Evolutionary conservation across 176 grass and related monocot species (phyloP).

Genomic region (Carex kokanica): DNA sequence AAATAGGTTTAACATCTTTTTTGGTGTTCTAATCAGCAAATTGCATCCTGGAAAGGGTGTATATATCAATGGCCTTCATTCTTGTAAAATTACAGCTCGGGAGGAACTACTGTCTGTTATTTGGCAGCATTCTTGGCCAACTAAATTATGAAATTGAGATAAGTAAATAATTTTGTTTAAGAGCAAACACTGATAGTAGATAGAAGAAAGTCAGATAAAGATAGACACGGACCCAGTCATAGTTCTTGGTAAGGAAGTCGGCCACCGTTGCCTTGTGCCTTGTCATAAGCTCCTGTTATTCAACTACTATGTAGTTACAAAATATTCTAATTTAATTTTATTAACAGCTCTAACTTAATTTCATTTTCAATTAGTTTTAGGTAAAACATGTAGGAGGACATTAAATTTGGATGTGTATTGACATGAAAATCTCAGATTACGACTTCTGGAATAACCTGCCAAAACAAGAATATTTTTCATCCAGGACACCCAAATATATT

Average conservation of each 20-base stretch:
- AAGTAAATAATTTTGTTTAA: neutral
- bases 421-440: neutral
- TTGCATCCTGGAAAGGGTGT: neutral
- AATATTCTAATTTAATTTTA: neutral
- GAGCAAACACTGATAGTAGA: neutral
- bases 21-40: neutral
- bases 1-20: neutral
- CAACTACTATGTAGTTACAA: constrained; percentile 26
- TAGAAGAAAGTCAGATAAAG: constrained; percentile 24
- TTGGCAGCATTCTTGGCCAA: neutral
- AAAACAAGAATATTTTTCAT: neutral
- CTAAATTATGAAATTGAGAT: neutral
- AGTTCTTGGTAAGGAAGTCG: constrained; percentile 92
- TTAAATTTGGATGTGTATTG: neutral
- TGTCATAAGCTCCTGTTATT: constrained; percentile 87
- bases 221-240: constrained; percentile 75
- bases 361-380: neutral
- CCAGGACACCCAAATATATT: neutral
- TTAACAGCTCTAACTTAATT: neutral
- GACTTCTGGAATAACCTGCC: neutral
- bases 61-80: neutral
- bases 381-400: neutral
- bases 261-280: constrained; percentile 98
- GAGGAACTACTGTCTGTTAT: neutral
- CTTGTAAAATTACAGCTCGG: neutral